Base-by-base conservation (phyloP, 2,329 filamentous ascomycete genomes). In the Tolypocladium tropicale region DNA sequence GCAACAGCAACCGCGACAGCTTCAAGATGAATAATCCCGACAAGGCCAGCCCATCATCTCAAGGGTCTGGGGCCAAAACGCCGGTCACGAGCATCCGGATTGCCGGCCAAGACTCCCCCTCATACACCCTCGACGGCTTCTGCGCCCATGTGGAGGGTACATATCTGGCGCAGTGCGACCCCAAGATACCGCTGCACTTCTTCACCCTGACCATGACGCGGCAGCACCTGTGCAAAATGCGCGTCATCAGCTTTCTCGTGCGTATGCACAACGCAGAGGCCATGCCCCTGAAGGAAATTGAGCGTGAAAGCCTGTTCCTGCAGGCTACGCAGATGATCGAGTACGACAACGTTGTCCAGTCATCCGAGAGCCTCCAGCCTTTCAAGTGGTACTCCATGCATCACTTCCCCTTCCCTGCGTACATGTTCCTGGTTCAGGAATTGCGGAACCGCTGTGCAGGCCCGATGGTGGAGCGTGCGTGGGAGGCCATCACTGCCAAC, bases 331-430 rank as follows among this genome's bases (percentile, higher is more conserved):
- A 76, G 59, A 81, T 82, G 75, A 71, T 84, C 30, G 81, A 84
- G 65, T 81, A 80, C 58, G 81, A 84, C 66, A 82, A 80, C 57
- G 63, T 78, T 37, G 75, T 84, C 25, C 78, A 82, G 58, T 72
- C 73, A 1, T 74, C 76, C 6, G 75, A 80, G 18, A 74, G 69
- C 52, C 68, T 84, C 4, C 74, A 74, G 18, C 74, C 78, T 2
- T 84, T 80, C 61, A 72, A 72, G 53, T 85, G 82, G 82, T 84
- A 81, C 63, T 81, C 79, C 0, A 73, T 77, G 60, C 77, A 83
- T 62, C 75, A 84, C 64, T 82, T 84, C 55, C 82, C 82, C 10
- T 77, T 85, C 59, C 81, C 80, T 2, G 81, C 79, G 1, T 84
- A 84, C 67, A 80, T 84, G 66, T 83, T 81, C 62, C 71, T 84